Evolutionary conservation across 805 yeast genomes (phyloP).

Genomic region (Saccharomycopsis selenospora): DNA sequence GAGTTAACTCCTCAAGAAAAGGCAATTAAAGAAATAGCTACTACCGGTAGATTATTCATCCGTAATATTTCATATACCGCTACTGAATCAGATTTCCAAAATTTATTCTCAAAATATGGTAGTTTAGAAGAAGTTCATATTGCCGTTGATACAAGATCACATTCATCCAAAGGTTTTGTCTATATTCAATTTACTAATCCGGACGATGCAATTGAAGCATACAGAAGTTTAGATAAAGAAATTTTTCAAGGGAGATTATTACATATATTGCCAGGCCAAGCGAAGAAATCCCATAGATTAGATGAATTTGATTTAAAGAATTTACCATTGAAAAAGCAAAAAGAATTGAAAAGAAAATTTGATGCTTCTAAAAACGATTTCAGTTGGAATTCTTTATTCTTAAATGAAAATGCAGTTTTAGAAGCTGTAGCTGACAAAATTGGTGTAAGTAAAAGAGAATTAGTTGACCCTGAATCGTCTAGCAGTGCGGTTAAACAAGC

Average conservation of each 20-base stretch:
- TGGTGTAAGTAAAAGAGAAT: constrained; percentile 75
- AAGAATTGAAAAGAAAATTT: constrained; percentile 72
- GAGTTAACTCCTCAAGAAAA: constrained; percentile 37
- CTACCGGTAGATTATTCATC: constrained; percentile 77
- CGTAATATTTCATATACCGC: constrained; percentile 80
- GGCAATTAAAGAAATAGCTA: constrained; percentile 43
- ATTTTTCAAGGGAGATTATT: constrained; percentile 90
- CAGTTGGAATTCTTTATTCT: constrained; percentile 89
- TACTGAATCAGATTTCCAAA: constrained; percentile 67
- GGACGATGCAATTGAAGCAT: constrained; percentile 73
- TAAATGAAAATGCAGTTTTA: constrained; percentile 87
- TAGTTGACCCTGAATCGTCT: constrained; percentile 81
- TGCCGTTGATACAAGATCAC: constrained; percentile 85
- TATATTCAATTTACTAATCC: constrained; percentile 66
- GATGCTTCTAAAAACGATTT: constrained; percentile 83
- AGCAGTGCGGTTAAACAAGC: constrained; percentile 94
- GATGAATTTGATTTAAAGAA: constrained; percentile 90
- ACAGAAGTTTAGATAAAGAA: constrained; percentile 66
- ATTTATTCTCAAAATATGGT: constrained; percentile 64
- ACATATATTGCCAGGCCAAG: constrained; percentile 82
- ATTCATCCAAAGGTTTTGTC: constrained; percentile 88
- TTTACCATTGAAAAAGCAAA: constrained; percentile 86
- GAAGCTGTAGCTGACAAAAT: constrained; percentile 80
- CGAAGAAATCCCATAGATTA: constrained; percentile 70
- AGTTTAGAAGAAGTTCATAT: constrained; percentile 80